Base-by-base conservation (phyloP, 768 basidiomycete genomes). In the Coprinopsis sp. region DNA sequence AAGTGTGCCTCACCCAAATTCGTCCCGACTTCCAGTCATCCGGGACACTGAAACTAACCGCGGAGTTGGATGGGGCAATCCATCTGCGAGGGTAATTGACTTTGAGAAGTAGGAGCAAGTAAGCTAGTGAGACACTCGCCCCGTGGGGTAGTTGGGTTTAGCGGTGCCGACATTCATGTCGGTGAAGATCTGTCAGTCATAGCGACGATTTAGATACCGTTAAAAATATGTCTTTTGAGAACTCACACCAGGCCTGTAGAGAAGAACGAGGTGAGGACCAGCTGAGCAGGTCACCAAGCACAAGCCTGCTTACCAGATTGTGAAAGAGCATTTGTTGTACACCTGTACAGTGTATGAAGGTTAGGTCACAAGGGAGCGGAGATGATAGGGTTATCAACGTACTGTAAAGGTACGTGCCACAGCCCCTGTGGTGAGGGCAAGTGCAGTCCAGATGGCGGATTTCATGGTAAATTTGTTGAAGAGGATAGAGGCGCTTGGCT, bases 11-110 rank as follows among this genome's bases (percentile, higher is more conserved):
- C 49, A 70, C 72, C 73, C 72, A 73, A 44, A 75, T 82, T 42
- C 84, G 73, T 21, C 81, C 84, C 1, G 82, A 64, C 44, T 68
- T 75, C 83, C 84, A 86, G 55, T 77, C 70, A 51, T 80, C 71
- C 10, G 82, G 82, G 25, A 86, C 81, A 24, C 57, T 55, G 59
- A 81, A 77, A 33, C 62, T 67, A 37, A 74, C 71, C 11, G 61
- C 55, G 14, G 66, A 65, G 19, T 51, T 63, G 0, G 72, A 50
- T 3, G 41, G 29, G 12, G 72, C 73, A 48, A 66, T 63, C 73
- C 73, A 76, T 13, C 73, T 73, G 40, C 12, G 6, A 12, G n/a
- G n/a, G n/a, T n/a, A n/a, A n/a, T n/a, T n/a, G n/a, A n/a, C n/a
- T n/a, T 33, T 10, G 42, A 36, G 27, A 16, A 33, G 41, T 11